Evolutionary conservation across 2,329 filamentous ascomycete genomes (phyloP).

Genomic region (Colletotrichum sp.): DNA sequence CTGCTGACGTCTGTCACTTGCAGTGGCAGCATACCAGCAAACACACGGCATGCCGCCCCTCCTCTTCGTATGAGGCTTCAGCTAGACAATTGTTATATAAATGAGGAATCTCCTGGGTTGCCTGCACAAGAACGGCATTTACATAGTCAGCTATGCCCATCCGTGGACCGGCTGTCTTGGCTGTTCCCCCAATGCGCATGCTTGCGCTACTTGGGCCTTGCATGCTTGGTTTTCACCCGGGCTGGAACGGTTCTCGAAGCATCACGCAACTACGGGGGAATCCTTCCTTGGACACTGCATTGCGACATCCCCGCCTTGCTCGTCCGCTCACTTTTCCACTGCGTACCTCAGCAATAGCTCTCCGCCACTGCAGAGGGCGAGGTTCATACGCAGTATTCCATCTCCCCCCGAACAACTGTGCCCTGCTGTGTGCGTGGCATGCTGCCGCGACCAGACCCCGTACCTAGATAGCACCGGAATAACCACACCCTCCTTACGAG

Average conservation of each 20-base stretch:
- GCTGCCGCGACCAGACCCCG: neutral
- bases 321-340: neutral
- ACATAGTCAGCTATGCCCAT: neutral
- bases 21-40: neutral
- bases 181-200: neutral
- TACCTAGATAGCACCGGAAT: neutral
- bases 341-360: neutral
- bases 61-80: neutral
- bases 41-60: neutral
- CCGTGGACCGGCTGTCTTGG: neutral
- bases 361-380: neutral
- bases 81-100: neutral
- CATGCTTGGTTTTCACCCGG: neutral
- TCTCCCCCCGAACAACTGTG: neutral
- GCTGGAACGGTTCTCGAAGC: conserved; percentile 1
- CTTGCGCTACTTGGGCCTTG: neutral
- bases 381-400: neutral
- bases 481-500: neutral
- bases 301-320: conserved; percentile 11
- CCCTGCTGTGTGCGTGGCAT: neutral
- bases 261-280: conserved; percentile 13
- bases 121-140: no score
- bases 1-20: neutral
- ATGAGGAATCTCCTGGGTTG: neutral
- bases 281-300: neutral